phyloP scores from a whole-genome alignment of 805 yeast species.

The Metschnikowia kofuensis region DNA sequence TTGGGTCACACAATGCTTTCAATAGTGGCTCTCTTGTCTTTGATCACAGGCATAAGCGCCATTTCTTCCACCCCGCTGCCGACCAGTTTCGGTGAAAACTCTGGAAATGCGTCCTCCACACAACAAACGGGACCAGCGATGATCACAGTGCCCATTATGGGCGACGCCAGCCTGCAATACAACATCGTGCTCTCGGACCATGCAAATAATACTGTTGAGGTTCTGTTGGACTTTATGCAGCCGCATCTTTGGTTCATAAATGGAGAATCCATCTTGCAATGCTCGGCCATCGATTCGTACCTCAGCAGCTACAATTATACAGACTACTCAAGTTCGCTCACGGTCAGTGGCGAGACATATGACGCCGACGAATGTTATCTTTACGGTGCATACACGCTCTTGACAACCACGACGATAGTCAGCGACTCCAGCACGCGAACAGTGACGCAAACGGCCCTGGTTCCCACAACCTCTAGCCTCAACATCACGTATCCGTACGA shows the following conservation, averaged over 20 bases:
- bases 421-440: conserved; percentile 8
- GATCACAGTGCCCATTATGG: conserved; percentile 15
- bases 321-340: conserved; percentile 10
- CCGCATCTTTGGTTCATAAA: conserved; percentile 40
- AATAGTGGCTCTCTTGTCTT: neutral
- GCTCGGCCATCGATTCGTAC: conserved; percentile 19
- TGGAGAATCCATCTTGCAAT: conserved; percentile 22
- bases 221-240: conserved; percentile 34
- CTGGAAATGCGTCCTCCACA: neutral
- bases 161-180: conserved; percentile 17
- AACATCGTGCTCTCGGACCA: conserved; percentile 14
- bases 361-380: conserved; percentile 26
- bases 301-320: neutral
- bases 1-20: neutral
- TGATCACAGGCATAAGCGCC: neutral
- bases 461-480: conserved; percentile 12
- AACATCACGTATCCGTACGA: conserved; percentile 29
- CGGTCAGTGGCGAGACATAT: conserved; percentile 23
- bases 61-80: conserved; percentile 1
- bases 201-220: conserved; percentile 15
- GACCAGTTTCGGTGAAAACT: neutral
- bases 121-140: neutral
- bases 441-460: conserved; percentile 11
- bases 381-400: conserved; percentile 24
- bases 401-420: conserved; percentile 10